Percentiles rank a stretch among this genome's conserved stretches.
These are phyloP conservation scores for Linnemannia zychae DNA, from an alignment of 192 early-diverging fungal genomes.

Conservation along the genomic window DNA sequence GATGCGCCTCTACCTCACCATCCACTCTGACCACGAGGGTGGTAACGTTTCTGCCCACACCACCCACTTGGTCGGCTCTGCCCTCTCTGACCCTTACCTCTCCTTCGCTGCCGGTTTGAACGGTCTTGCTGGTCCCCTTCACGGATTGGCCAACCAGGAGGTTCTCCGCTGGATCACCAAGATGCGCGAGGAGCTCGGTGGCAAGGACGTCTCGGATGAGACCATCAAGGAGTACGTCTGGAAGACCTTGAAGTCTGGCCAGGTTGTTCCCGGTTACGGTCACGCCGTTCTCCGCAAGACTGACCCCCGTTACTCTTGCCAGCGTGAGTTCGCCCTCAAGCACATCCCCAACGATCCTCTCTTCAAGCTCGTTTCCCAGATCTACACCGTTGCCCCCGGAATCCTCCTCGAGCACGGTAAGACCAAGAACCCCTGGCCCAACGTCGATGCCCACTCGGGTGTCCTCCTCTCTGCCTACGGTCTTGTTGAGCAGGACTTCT, in stretches of 20 bases:
- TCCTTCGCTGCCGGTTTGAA: constrained; percentile 97
- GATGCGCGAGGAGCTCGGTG: constrained; percentile 91
- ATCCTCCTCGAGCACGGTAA: constrained; percentile 99
- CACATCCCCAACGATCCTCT: constrained; percentile 96
- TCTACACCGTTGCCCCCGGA: constrained; percentile 98
- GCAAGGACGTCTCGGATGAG: constrained; percentile 87
- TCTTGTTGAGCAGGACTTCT: constrained; percentile 98
- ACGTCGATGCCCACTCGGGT: constrained; percentile 99
- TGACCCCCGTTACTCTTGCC: constrained; percentile 98
- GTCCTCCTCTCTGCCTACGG: constrained; percentile 97
- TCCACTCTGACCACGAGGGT: constrained; percentile 99
- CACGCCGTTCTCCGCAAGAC: constrained; percentile 96
- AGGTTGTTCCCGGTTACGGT: constrained; percentile 98
- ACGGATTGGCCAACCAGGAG: constrained; percentile 99
- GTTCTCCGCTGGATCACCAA: constrained; percentile 97
- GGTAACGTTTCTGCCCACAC: constrained; percentile 99
- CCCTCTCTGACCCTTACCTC: constrained; percentile 98
- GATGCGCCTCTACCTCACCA: constrained; percentile 98
- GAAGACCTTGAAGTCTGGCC: constrained; percentile 94
- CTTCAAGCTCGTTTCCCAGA: constrained; percentile 95
- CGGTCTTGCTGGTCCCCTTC: constrained; percentile 98
- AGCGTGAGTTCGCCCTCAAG: constrained; percentile 99
- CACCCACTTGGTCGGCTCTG: constrained; percentile 90
- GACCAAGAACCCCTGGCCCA: constrained; percentile 99
- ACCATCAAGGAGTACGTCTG: constrained; percentile 97